Evolutionary conservation across 1,139 yeast species (phyloP), one percentile per base, ranked within the genome.

Genomic region (Diutina neorugosa): DNA sequence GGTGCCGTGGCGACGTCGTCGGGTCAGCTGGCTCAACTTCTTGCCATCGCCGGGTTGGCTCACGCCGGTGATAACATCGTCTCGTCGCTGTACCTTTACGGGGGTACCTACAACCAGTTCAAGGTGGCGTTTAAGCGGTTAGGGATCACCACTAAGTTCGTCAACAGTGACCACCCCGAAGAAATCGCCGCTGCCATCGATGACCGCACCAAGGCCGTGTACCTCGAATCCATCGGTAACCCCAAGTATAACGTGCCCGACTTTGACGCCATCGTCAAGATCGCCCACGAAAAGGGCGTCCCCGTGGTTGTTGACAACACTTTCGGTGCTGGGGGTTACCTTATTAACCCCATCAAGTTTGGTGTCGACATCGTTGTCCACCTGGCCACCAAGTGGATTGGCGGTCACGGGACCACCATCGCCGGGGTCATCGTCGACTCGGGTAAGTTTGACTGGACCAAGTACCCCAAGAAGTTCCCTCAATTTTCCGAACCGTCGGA

Each of bases 351-450:
- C 58, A 69, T 93, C 60, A 86, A 85, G 57, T 86, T 80, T 63
- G 98, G 98, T 60, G 98, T 89, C 48, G 96, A 89, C 65, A 85
- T 89, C 57, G 78, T 80, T 42, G 81, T 78, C 48, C 96, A 91
- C 70, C 90, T 97, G 55, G 96, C 97, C 54, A 93, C 98, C 55
- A 93, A 93, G 70, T 93, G 97, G 96, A 90, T 93, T 61, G 96
- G 96, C 60, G 98, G 97, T 57, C 98, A 91, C 67, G 98, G 98
- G 65, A 90, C 90, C 56, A 87, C 97, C 53, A 84, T 93, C 68
- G 97, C 88, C 53, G 98, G 98, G 73, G 88, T 84, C 53, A 77
- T 93, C 59, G 78, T 93, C 53, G 97, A 87, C 68, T 80, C 90
- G 47, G 97, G 97, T 61, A 88, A 85, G 57, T 93, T 93, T 77